Percentiles rank a stretch among this genome's conserved stretches.
These are phyloP conservation scores for Blastomyces parvus DNA, from an alignment of 2,329 filamentous ascomycete species.

Conservation along the genomic window DNA sequence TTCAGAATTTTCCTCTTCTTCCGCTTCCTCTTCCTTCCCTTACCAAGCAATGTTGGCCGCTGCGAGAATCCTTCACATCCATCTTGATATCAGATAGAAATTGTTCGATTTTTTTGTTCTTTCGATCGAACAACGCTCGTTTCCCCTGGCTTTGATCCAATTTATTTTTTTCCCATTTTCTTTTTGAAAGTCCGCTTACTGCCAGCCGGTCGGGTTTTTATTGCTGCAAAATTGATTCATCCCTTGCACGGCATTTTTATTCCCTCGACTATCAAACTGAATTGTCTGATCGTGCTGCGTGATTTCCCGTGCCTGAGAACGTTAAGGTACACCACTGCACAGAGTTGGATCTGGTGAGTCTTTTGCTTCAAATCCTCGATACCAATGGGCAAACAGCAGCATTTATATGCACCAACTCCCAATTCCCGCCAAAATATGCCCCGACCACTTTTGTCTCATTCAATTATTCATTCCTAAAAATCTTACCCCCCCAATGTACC, in stretches of 20 bases:
- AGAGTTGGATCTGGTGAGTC: background rate
- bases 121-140: background rate
- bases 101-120: background rate
- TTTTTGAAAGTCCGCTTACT: background rate
- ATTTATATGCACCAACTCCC: background rate
- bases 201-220: background rate
- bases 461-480: background rate
- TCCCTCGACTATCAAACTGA: background rate
- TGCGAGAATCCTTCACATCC: conserved; percentile 9
- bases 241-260: background rate
- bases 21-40: background rate
- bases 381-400: background rate
- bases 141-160: background rate
- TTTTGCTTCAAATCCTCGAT: background rate
- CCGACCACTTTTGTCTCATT: background rate
- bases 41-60: conserved; percentile 8
- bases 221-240: background rate
- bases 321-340: background rate
- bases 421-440: background rate
- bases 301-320: background rate
- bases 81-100: conserved; percentile 11
- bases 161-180: background rate
- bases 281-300: background rate
- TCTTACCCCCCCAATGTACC: background rate
- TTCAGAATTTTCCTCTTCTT: background rate